Evolutionary conservation across 2,329 filamentous ascomycete species (phyloP).

Genomic region (Colletotrichum siamense): DNA sequence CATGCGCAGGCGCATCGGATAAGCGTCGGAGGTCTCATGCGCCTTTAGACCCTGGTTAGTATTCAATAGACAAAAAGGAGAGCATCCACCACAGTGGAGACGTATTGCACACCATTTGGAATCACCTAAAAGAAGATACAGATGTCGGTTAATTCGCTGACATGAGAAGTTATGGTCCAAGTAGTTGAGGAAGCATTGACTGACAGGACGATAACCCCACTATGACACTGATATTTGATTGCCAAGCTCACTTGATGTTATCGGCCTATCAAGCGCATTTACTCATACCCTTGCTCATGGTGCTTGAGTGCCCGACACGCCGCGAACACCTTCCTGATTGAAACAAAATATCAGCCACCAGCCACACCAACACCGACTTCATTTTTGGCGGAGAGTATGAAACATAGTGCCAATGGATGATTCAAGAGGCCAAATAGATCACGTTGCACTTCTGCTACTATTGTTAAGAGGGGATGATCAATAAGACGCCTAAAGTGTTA

Average conservation of each 20-base stretch:
- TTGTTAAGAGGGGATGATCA: neutral
- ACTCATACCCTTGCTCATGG: neutral
- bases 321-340: neutral
- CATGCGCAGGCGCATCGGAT: constrained; percentile 95
- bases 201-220: neutral
- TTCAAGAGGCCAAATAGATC: neutral
- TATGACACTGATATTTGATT: neutral
- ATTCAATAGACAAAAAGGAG: neutral
- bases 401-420: neutral
- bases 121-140: neutral
- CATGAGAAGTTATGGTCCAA: neutral
- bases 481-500: neutral
- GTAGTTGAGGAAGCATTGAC: neutral
- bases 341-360: neutral
- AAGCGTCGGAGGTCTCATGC: neutral
- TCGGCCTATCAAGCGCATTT: neutral
- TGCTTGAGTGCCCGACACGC: neutral
- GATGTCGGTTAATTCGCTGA: neutral
- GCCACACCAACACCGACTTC: neutral
- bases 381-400: neutral
- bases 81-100: neutral
- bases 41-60: neutral
- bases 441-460: neutral
- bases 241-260: neutral
- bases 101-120: neutral